Evolutionary conservation across 1,284 basidiomycete species (phyloP), one percentile per base, ranked within the genome.

Genomic region (Ganoderma multipileum): DNA sequence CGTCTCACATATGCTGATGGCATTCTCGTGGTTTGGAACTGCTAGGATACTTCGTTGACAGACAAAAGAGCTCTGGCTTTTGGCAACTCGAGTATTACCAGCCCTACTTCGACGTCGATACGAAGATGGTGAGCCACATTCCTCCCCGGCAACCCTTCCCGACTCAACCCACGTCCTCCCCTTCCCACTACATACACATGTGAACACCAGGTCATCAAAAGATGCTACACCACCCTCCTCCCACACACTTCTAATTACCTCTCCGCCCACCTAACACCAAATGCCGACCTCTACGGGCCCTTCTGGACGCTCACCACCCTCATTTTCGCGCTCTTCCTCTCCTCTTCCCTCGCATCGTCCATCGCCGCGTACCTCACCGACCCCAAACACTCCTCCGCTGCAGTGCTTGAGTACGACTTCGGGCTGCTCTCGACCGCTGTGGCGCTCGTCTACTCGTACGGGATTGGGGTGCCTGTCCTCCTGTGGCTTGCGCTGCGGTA

Each of bases 251-350:
- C 84, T 6, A 67, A 71, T 58, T 94, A 89, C 79, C 84, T 88
- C 63, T 84, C 89, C 16, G 84, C 82, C 28, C 86, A 90, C 71
- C 86, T 93, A 62, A 87, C 88, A 57, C 90, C 93, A 26, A 83
- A 87, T 26, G 83, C 84, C 14, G 93, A 95, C 75, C 87, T 95
- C 55, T 95, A 95, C 72, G 96, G 96, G 1, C 95, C 96, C 0
- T 98, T 98, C 83, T 98, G 96, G 96, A 94, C 95, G 0, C 87
- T 97, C 61, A 96, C 95, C 0, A 97, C 96, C 1, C 88, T 98
- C 72, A 93, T 97, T 62, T 95, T 98, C 77, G 86, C 91, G 1
- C 89, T 98, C 66, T 98, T 96, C 83, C 89, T 97, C 67, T 96
- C 94, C 41, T 97, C 96, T 0, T 95, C 94, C 28, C 89, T 98